These are phyloP conservation scores for Melastoma malabathricum DNA, from an alignment of 345 rosid species.

Conservation along the genomic window DNA sequence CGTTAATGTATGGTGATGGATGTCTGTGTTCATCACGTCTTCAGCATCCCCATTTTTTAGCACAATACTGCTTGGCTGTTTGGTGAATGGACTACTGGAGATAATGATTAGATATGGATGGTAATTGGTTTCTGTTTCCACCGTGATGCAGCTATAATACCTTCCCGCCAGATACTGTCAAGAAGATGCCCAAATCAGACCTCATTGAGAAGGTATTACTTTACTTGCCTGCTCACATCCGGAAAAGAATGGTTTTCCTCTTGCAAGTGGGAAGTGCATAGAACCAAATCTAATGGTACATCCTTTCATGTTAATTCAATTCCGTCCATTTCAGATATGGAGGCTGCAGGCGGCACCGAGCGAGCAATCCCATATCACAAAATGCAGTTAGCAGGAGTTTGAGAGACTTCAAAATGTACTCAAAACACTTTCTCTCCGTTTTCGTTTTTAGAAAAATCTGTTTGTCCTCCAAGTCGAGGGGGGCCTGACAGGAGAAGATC, in stretches of 20 bases:
- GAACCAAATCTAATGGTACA: background rate
- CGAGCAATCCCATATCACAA: slow-evolving; percentile 68
- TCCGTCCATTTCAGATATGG: slow-evolving; percentile 39
- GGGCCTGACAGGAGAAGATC: slow-evolving; percentile 53
- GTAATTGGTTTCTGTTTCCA: slow-evolving; percentile 5
- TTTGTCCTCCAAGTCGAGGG: background rate
- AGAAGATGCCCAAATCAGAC: slow-evolving; percentile 66
- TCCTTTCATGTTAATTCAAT: background rate
- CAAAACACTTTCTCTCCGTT: background rate
- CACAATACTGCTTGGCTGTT: background rate
- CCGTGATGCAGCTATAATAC: slow-evolving; percentile 56
- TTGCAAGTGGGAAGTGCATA: background rate
- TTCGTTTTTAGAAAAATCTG: background rate
- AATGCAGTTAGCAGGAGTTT: slow-evolving; percentile 62
- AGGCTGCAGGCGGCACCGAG: slow-evolving; percentile 55
- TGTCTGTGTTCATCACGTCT: no score
- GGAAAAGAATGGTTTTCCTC: background rate
- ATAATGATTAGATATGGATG: background rate
- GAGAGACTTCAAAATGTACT: slow-evolving; percentile 74
- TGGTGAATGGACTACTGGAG: background rate
- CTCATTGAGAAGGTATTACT: slow-evolving; percentile 65
- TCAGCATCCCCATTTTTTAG: no score
- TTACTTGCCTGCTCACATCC: background rate
- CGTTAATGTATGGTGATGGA: no score
- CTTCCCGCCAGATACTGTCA: slow-evolving; percentile 66